Percentiles rank a stretch among this genome's conserved stretches.
Evolutionary conservation across 1,284 basidiomycete species (phyloP).

Genomic region (Heterobasidion occidentale): DNA sequence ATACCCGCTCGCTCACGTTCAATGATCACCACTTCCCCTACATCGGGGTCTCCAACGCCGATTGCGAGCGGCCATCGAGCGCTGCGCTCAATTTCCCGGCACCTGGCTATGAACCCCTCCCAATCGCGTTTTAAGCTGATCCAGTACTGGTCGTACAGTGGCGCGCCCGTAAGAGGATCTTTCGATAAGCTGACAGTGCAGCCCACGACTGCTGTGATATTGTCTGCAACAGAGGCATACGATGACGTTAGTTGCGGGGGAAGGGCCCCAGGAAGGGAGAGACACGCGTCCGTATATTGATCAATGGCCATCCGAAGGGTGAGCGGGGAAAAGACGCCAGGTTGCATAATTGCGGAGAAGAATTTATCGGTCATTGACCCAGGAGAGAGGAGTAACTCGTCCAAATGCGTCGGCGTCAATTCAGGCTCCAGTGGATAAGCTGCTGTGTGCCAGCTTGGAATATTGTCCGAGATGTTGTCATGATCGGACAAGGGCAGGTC

Average conservation of each 20-base stretch:
- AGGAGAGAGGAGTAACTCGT: slow-evolving; percentile 66
- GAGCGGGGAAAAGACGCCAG: slow-evolving; percentile 78
- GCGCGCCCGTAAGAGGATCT: slow-evolving; percentile 73
- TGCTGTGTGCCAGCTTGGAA: slow-evolving; percentile 42
- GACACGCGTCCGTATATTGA: slow-evolving; percentile 70
- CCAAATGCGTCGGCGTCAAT: slow-evolving; percentile 80
- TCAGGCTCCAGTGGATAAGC: slow-evolving; percentile 60
- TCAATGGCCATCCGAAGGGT: slow-evolving; percentile 76
- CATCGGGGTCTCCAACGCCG: slow-evolving; percentile 36
- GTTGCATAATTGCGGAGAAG: slow-evolving; percentile 75
- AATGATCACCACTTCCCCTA: slow-evolving; percentile 51
- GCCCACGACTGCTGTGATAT: slow-evolving; percentile 81
- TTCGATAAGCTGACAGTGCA: slow-evolving; percentile 69
- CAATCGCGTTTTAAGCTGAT: slow-evolving; percentile 83
- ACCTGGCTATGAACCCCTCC: slow-evolving; percentile 87
- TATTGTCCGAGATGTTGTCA: slow-evolving; percentile 19
- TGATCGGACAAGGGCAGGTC: slow-evolving; percentile 31
- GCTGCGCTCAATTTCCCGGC: slow-evolving; percentile 78
- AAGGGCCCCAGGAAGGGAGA: slow-evolving; percentile 52
- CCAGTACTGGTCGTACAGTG: slow-evolving; percentile 75
- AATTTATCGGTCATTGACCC: slow-evolving; percentile 77
- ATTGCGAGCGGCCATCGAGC: slow-evolving; percentile 78
- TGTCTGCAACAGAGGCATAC: slow-evolving; percentile 66
- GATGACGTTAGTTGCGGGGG: slow-evolving; percentile 47
- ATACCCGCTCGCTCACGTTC: slow-evolving; percentile 73